These are phyloP conservation scores for Claviceps paspali DNA, from an alignment of 2,329 filamentous ascomycete genomes.

Conservation along the genomic window DNA sequence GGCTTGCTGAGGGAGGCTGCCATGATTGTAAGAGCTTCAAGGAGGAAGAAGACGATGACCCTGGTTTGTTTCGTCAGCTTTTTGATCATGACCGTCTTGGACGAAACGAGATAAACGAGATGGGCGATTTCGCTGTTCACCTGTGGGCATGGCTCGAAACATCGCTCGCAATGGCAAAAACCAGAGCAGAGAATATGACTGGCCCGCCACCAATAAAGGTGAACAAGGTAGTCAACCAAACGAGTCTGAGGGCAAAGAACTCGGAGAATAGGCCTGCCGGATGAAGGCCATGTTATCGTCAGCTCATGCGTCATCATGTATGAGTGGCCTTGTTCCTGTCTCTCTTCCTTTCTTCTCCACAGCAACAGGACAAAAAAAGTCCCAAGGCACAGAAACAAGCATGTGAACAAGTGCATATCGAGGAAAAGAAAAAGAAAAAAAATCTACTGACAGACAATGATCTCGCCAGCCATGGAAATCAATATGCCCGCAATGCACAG, in stretches of 20 bases:
- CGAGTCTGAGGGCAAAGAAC: constrained; percentile 1
- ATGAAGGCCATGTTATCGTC: background rate
- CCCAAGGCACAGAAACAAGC: background rate
- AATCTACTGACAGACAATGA: constrained; percentile 1
- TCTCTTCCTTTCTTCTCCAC: too few relatives aligned
- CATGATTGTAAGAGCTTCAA: background rate
- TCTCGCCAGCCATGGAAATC: constrained; percentile 4
- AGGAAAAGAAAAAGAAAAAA: background rate
- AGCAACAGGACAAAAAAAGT: background rate
- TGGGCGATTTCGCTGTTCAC: constrained; percentile 1
- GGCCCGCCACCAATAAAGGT: constrained; percentile 3
- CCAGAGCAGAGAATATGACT: constrained; percentile 2
- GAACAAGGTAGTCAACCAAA: constrained; percentile 2
- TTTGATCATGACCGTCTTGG: too few relatives aligned
- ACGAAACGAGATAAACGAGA: too few relatives aligned
- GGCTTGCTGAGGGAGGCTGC: background rate
- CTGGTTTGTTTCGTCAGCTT: background rate
- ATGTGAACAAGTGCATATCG: too few relatives aligned
- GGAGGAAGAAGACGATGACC: background rate
- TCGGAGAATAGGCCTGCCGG: constrained; percentile 2
- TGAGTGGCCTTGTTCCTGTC: background rate
- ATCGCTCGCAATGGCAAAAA: constrained; percentile 4
- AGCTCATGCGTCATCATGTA: background rate
- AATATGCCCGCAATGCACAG: constrained; percentile 1
- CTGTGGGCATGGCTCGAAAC: constrained; percentile 1